phyloP scores from a whole-genome alignment of 371 early-diverging fungal genomes.

The Circinella minor region DNA sequence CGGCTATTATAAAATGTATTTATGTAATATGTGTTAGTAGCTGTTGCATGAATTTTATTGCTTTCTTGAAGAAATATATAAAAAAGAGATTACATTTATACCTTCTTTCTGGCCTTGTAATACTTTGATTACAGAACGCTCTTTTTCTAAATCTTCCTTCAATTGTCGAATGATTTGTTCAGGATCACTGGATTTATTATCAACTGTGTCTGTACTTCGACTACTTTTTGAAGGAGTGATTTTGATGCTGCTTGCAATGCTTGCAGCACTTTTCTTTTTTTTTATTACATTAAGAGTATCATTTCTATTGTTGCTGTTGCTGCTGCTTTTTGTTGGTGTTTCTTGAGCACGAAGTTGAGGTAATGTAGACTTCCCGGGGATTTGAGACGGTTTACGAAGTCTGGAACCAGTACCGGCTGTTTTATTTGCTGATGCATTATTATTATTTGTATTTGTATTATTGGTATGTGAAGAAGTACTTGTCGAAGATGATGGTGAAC shows the following conservation, averaged over 20 bases:
- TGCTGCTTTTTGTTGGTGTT: background rate
- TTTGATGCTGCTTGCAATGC: background rate
- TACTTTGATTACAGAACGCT: slow-evolving; percentile 34
- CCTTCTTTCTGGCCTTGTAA: slow-evolving; percentile 55
- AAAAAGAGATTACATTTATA: background rate
- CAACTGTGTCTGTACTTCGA: background rate
- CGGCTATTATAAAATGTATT: slow-evolving; percentile 26
- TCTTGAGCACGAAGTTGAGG: slow-evolving; percentile 3
- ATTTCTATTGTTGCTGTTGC: background rate
- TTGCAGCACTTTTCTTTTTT: slow-evolving; percentile 5
- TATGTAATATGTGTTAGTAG: background rate
- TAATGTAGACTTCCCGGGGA: slow-evolving; percentile 10
- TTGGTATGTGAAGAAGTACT: slow-evolving; percentile 1
- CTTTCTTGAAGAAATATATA: too few relatives aligned
- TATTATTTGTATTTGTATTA: background rate
- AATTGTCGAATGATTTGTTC: slow-evolving; percentile 19
- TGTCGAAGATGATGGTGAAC: background rate
- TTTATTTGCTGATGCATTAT: slow-evolving; percentile 1
- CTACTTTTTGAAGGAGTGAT: background rate
- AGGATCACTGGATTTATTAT: background rate
- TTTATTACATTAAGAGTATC: background rate
- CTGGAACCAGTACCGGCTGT: slow-evolving; percentile 10
- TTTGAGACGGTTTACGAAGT: slow-evolving; percentile 24
- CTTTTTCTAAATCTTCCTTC: slow-evolving; percentile 36
- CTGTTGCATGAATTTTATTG: too few relatives aligned